A percentile compares a stretch with the other conserved stretches of the same genome.
Evolutionary conservation across 2,329 filamentous ascomycete genomes (phyloP).

Genomic region (Orbilia javanica): DNA sequence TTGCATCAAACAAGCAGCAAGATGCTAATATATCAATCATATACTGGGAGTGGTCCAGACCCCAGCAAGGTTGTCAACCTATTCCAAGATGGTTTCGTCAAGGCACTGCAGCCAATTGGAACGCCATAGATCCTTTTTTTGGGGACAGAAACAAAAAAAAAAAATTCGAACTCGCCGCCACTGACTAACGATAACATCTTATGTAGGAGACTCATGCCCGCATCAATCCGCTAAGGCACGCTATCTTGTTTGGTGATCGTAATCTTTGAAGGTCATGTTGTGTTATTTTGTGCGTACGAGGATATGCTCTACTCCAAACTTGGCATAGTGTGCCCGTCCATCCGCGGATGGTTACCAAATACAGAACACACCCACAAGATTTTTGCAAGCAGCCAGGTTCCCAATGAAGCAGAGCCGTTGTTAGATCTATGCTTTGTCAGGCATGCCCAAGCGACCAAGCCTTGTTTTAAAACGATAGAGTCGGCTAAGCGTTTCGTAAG

Average conservation of each 20-base stretch:
- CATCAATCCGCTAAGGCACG: constrained; percentile 11
- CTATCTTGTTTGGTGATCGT: constrained; percentile 10
- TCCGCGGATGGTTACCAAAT: constrained; percentile 35
- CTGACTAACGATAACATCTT: constrained; percentile 12
- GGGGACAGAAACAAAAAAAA: constrained; percentile 29
- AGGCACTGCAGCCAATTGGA: constrained; percentile 15
- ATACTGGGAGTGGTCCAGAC: background rate
- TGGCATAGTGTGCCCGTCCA: constrained; percentile 15
- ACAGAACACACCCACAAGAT: constrained; percentile 1
- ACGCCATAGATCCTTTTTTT: constrained; percentile 27
- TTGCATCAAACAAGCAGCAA: background rate
- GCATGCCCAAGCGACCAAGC: constrained; percentile 33
- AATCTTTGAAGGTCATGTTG: constrained; percentile 8
- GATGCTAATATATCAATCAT: constrained; percentile 20
- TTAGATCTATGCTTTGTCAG: constrained; percentile 2
- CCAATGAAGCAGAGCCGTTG: constrained; percentile 7
- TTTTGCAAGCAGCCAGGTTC: background rate
- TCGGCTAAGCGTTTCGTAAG: constrained; percentile 34
- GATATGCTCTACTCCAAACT: constrained; percentile 11
- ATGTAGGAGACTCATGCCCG: constrained; percentile 25
- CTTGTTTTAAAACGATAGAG: constrained; percentile 27
- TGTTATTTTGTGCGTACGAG: constrained; percentile 23
- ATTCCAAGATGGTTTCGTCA: constrained; percentile 9
- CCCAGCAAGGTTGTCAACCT: constrained; percentile 20
- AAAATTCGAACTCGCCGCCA: constrained; percentile 1